Evolutionary conservation across 2,329 filamentous ascomycete genomes (phyloP), one percentile per base, ranked within the genome.

Genomic region (Raffaelea deltoideospora): DNA sequence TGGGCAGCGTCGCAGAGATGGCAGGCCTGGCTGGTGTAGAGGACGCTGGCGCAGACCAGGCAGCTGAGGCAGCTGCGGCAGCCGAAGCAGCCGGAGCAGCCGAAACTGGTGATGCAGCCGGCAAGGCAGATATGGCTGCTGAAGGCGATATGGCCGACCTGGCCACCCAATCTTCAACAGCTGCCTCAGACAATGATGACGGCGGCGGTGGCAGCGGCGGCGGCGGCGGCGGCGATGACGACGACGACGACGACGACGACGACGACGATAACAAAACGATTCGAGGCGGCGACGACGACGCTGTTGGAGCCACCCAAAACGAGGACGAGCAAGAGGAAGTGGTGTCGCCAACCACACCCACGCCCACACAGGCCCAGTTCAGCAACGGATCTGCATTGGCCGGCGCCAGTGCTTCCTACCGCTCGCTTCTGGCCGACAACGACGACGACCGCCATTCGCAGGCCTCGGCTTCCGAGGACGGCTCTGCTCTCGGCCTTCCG

Each of bases 401-500:
- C n/a, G n/a, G n/a, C n/a, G n/a, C n/a, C n/a, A n/a, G n/a, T n/a
- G n/a, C n/a, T n/a, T n/a, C n/a, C n/a, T n/a, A n/a, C n/a, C n/a
- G n/a, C n/a, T n/a, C n/a, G n/a, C n/a, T n/a, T 10, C 23, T 58
- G 34, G 24, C 31, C 10, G 32, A 28, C n/a, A 18, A 10, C 6
- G 22, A 24, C 14, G 17, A 28, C 5, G 15, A 15, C 8, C 8
- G 20, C 10, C 20, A 26, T n/a, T n/a, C n/a, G n/a, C n/a, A n/a
- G n/a, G n/a, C n/a, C 44, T 50, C 48, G 15, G 72, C 69, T 9
- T 67, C 72, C 38, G 60, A 66, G 42, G 65, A 64, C 38, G 70
- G 66, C n/a, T 52, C 61, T n/a, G 67, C 70, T 46, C 41, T 46
- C 8, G 64, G 61, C 33, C 47, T 67, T 20, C 67, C 69, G 27